These are phyloP conservation scores for Mrakia blollopis DNA, from an alignment of 768 basidiomycete genomes.

Conservation along the genomic window DNA sequence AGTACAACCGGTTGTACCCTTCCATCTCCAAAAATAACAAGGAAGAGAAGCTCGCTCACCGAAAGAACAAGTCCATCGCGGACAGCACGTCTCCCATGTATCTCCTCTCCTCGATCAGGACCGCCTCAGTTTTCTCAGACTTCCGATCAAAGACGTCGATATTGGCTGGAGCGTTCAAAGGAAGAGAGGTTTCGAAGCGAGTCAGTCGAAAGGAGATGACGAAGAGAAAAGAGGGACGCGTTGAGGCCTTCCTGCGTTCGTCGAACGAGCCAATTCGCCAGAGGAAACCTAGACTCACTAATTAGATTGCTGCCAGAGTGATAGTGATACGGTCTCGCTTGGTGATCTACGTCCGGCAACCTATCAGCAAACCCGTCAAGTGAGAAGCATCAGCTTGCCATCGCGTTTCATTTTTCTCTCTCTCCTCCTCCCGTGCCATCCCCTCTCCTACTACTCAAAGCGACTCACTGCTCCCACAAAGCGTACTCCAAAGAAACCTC, in stretches of 20 bases:
- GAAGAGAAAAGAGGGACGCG: neutral
- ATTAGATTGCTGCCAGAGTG: neutral
- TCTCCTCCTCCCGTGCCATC: no score
- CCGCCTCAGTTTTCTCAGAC: neutral
- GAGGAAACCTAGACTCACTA: no score
- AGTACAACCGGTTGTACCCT: neutral
- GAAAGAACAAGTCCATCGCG: neutral
- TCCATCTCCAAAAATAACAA: no score
- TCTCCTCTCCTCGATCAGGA: neutral
- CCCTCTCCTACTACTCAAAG: no score
- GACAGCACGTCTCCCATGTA: conserved; percentile 4
- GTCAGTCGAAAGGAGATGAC: no score
- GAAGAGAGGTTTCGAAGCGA: no score
- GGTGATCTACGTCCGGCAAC: neutral
- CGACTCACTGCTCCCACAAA: conserved; percentile 11
- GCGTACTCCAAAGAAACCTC: neutral
- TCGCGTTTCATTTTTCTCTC: neutral
- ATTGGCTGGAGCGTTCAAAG: neutral
- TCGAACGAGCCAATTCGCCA: no score
- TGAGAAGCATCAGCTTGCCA: no score
- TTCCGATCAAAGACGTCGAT: conserved; percentile 2
- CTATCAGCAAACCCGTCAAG: neutral
- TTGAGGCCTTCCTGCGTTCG: no score
- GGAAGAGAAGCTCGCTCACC: neutral
- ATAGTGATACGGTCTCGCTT: neutral